Evolutionary conservation across 1,284 basidiomycete species (phyloP).

Genomic region (Peniophora sp.): DNA sequence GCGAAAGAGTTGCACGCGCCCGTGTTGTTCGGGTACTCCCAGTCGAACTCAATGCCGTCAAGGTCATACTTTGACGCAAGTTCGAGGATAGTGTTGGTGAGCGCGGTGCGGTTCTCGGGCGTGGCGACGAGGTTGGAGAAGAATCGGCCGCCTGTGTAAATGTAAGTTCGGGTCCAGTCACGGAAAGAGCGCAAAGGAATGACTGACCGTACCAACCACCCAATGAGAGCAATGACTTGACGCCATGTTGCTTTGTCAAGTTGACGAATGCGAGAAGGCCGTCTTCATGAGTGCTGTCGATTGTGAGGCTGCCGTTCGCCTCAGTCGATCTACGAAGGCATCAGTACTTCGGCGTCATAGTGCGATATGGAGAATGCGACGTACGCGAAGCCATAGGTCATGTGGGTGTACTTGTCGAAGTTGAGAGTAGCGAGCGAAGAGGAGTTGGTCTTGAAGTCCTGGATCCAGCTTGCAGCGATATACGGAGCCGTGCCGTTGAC

Average conservation of each 20-base stretch:
- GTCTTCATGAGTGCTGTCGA: constrained; percentile 15
- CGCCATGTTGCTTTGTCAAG: constrained; percentile 22
- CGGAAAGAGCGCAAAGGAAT: too few relatives aligned
- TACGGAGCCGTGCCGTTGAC: constrained; percentile 13
- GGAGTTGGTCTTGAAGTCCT: constrained; percentile 48
- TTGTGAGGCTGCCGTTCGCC: neutral
- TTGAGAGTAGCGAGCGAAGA: constrained; percentile 41
- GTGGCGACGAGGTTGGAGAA: constrained; percentile 67
- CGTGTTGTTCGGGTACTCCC: constrained; percentile 74
- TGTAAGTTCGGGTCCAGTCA: too few relatives aligned
- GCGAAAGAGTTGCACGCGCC: constrained; percentile 71
- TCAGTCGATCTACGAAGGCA: neutral
- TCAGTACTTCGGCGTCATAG: neutral
- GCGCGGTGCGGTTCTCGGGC: constrained; percentile 49
- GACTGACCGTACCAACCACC: constrained; percentile 86
- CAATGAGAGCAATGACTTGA: constrained; percentile 65
- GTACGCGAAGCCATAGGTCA: constrained; percentile 61
- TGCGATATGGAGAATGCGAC: constrained; percentile 15
- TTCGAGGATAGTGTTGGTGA: constrained; percentile 57
- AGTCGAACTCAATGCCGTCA: constrained; percentile 81
- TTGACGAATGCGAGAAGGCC: constrained; percentile 21
- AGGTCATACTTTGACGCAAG: constrained; percentile 56
- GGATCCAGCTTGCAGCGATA: constrained; percentile 54
- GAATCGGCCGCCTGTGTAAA: too few relatives aligned
- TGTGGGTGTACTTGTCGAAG: constrained; percentile 56